Percentiles rank a stretch among this genome's conserved stretches.
Conservation (phyloP, 2,329 filamentous ascomycete species). For the Setomelanomma holmii region DNA sequence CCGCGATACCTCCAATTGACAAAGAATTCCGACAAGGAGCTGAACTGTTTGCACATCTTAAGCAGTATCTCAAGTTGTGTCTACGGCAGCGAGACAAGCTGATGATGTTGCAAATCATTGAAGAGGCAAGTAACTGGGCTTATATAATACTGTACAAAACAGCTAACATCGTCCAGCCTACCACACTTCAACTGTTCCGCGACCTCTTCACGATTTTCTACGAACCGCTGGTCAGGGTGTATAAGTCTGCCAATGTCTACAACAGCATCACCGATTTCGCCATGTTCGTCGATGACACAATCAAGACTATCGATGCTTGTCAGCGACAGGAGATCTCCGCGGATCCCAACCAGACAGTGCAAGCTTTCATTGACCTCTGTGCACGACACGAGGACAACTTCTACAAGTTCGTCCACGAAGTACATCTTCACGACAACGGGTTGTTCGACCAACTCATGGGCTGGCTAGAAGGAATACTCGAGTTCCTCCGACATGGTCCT, state of each 20-base stretch:
- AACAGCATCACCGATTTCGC: slow-evolving; percentile 97
- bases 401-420: slow-evolving; percentile 98
- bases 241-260: slow-evolving; percentile 98
- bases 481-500: slow-evolving; percentile 88
- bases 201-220: slow-evolving; percentile 99
- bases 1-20: slow-evolving; percentile 62
- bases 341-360: slow-evolving; percentile 97
- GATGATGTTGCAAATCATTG: slow-evolving; percentile 95
- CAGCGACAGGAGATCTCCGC: slow-evolving; percentile 83
- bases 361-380: slow-evolving; percentile 96
- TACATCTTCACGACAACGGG: slow-evolving; percentile 95
- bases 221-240: slow-evolving; percentile 93
- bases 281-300: slow-evolving; percentile 89
- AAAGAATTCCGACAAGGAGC: slow-evolving; percentile 88
- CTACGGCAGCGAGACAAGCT: slow-evolving; percentile 91
- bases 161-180: slow-evolving; percentile 61
- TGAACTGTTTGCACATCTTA: slow-evolving; percentile 90
- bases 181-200: slow-evolving; percentile 94
- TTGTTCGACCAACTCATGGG: slow-evolving; percentile 96
- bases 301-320: slow-evolving; percentile 74
- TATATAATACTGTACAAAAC: background rate
- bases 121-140: slow-evolving; percentile 64
- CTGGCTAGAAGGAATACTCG: slow-evolving; percentile 94
- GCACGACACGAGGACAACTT: slow-evolving; percentile 94
- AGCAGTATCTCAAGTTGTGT: slow-evolving; percentile 91